These are phyloP conservation scores for Tardiomyces digboiensis DNA, from an alignment of 1,139 yeast genomes.

Conservation along the genomic window DNA sequence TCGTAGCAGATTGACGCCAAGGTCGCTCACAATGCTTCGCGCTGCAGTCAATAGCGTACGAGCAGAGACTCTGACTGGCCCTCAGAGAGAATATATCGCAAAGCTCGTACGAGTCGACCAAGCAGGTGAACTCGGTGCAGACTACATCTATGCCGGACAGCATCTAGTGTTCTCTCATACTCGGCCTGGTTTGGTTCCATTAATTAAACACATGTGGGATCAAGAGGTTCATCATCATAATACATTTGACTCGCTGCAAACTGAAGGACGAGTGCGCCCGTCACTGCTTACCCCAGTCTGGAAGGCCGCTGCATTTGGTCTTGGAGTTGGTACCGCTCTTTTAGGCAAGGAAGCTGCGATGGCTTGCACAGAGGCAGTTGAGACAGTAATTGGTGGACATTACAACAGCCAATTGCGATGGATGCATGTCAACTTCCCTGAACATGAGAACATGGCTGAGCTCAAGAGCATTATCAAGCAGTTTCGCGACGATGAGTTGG, in stretches of 20 bases:
- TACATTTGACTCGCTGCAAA: slow-evolving; percentile 72
- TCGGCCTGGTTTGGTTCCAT: slow-evolving; percentile 48
- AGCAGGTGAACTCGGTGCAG: slow-evolving; percentile 98
- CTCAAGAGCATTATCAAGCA: slow-evolving; percentile 57
- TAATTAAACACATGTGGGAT: slow-evolving; percentile 95
- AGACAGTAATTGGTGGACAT: slow-evolving; percentile 95
- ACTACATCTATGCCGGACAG: slow-evolving; percentile 89
- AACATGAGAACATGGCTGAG: slow-evolving; percentile 43
- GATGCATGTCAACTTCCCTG: slow-evolving; percentile 30
- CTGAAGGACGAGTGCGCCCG: slow-evolving; percentile 77
- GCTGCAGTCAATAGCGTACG: neutral
- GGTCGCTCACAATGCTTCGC: neutral
- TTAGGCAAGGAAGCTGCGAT: slow-evolving; percentile 94
- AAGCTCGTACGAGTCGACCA: slow-evolving; percentile 87
- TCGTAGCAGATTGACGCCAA: too few relatives aligned
- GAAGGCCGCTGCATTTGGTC: slow-evolving; percentile 81
- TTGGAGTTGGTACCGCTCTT: slow-evolving; percentile 83
- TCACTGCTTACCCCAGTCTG: slow-evolving; percentile 85
- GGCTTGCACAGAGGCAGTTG: slow-evolving; percentile 99
- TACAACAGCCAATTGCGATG: slow-evolving; percentile 85
- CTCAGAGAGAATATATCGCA: slow-evolving; percentile 52
- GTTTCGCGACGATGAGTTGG: slow-evolving; percentile 92
- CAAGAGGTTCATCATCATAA: slow-evolving; percentile 88
- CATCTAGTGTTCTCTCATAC: slow-evolving; percentile 63
- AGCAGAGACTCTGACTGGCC: slow-evolving; percentile 9